Base-by-base conservation (phyloP, 345 rosid species). In the Citrus hindsii region DNA sequence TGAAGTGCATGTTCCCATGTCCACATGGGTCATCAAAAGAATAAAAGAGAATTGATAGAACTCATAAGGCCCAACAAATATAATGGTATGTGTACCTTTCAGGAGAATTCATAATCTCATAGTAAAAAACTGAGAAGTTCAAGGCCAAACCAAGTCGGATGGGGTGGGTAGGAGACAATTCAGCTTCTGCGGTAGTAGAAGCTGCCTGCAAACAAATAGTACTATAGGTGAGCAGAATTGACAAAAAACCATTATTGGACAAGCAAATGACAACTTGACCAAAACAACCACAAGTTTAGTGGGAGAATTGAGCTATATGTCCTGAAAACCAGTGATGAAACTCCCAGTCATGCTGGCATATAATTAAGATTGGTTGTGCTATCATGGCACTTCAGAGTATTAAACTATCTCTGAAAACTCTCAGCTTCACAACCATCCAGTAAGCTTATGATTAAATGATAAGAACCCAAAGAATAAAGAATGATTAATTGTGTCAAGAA, bases 101-200 rank as follows among this genome's bases (percentile, higher is more conserved):
- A 83, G 92, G 91, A 18, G 92, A 77, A 84, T 88, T 88, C 92
- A 91, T 80, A 82, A 91, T 91, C 80, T 91, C 95, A 65, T 91
- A 91, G 83, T 91, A 90, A 83, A 91, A 91, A 33, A 91, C 95
- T 7, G 93, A 91, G 88, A 85, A 90, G 77, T 91, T 91, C 86
- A 90, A 84, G 51, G 95, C 95, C 85, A 91, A 86, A 32, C 95
- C 95, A 83, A 91, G 84, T 79, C 93, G 85, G 69, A 91, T 86
- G 67, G 95, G 95, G 82, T 91, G 92, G 60, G 93, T 88, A 67
- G 92, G 91, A 68, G 91, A 77, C 10, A 92, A 86, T 24, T 87
- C 88, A 79, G 93, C 75, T 72, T 87, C 92, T 73, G 92, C 95
- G 25, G 87, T 75, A 77, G 83, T 76, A 69, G 91, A 82, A 77